phyloP scores from a whole-genome alignment of 1,284 basidiomycete genomes.

The Cerrena zonata region DNA sequence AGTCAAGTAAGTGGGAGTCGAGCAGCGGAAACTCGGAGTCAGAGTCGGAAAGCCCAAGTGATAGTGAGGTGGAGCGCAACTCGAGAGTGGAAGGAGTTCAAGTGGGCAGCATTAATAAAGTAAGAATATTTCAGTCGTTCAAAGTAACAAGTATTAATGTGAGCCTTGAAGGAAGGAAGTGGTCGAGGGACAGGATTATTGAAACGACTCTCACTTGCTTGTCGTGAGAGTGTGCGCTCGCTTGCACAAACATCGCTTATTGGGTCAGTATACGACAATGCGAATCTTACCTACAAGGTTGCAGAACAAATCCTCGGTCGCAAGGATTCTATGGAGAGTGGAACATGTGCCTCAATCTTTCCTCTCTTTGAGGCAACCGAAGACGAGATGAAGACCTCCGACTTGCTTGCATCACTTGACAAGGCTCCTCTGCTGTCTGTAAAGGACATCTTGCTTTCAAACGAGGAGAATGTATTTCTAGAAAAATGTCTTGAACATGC shows the following conservation, averaged over 20 bases:
- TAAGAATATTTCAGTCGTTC: not conserved
- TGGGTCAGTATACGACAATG: slow-evolving; percentile 23
- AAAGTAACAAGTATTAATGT: not conserved
- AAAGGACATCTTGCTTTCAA: slow-evolving; percentile 22
- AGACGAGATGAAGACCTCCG: slow-evolving; percentile 18
- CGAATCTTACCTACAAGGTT: slow-evolving; percentile 27
- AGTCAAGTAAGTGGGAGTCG: not conserved
- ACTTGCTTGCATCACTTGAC: slow-evolving; percentile 17
- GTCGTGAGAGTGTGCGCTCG: not conserved
- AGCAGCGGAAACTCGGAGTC: not conserved
- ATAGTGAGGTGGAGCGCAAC: not conserved
- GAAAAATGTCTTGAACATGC: too few species aligned
- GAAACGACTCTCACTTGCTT: not conserved
- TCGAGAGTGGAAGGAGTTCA: not conserved
- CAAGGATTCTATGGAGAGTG: slow-evolving; percentile 28
- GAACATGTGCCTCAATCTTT: slow-evolving; percentile 25
- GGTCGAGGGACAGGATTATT: not conserved
- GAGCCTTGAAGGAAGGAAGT: not conserved
- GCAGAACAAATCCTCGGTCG: too few species aligned
- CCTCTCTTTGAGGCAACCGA: slow-evolving; percentile 16
- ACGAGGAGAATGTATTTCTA: slow-evolving; percentile 21
- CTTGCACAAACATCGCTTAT: not conserved
- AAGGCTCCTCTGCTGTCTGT: slow-evolving; percentile 19
- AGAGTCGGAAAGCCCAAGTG: not conserved
- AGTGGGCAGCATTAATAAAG: not conserved